A percentile compares a stretch with the other conserved stretches of the same genome.
These are phyloP conservation scores for Cercophora sp. DNA, from an alignment of 495 filamentous ascomycete species.

Conservation along the genomic window DNA sequence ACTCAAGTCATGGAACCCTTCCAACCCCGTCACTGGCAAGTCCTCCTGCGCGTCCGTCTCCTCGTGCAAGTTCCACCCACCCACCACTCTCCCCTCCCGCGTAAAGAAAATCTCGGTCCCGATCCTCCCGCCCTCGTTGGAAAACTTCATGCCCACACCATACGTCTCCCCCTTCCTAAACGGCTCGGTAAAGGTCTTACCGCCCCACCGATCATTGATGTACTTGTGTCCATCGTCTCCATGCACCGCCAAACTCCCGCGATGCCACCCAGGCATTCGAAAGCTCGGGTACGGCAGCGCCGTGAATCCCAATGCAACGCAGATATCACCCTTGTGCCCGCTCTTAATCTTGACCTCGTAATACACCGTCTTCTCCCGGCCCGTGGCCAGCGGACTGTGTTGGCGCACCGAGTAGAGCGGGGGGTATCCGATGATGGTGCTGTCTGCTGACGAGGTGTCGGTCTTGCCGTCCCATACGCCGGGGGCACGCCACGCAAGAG, in stretches of 20 bases:
- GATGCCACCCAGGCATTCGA: conserved; percentile 87
- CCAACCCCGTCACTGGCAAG: conserved; percentile 65
- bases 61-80: conserved; percentile 81
- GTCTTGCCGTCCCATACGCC: conserved; percentile 45
- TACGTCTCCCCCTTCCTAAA: conserved; percentile 45
- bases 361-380: conserved; percentile 61
- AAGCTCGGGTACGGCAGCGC: conserved; percentile 83
- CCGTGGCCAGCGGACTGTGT: conserved; percentile 58
- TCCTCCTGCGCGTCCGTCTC: conserved; percentile 65
- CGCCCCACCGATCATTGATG: conserved; percentile 82
- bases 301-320: conserved; percentile 71
- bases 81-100: conserved; percentile 59
- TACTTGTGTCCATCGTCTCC: conserved; percentile 87
- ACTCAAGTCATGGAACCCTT: conserved; percentile 77
- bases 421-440: conserved; percentile 59
- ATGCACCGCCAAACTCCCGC: conserved; percentile 80
- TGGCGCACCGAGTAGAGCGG: conserved; percentile 69
- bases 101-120: conserved; percentile 74
- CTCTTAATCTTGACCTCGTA: conserved; percentile 65
- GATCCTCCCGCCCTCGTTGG: conserved; percentile 26
- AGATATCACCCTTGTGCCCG: conserved; percentile 47
- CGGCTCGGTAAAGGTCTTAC: conserved; percentile 61
- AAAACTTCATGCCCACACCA: conserved; percentile 66
- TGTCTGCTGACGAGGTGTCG: conserved; percentile 37
- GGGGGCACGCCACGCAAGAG: conserved; percentile 26